Conservation (phyloP, 768 basidiomycete species). For the Piloderma croceum region DNA sequence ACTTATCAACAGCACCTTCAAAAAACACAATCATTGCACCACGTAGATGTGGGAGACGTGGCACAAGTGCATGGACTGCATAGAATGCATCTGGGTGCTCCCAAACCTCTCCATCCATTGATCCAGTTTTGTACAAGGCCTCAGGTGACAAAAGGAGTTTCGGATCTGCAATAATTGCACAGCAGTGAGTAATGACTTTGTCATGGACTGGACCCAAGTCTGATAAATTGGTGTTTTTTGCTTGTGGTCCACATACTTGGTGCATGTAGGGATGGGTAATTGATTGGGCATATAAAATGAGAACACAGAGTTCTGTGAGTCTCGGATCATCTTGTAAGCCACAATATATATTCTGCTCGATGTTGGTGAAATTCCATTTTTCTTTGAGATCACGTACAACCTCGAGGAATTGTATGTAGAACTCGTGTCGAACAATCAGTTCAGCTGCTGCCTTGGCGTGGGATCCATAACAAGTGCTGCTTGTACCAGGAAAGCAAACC, state of each 20-base stretch:
- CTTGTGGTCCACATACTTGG: slow-evolving; percentile 12
- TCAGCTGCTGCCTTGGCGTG: slow-evolving; percentile 24
- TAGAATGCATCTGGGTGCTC: slow-evolving; percentile 14
- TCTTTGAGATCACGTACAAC: slow-evolving; percentile 25
- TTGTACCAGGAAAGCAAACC: slow-evolving; percentile 28
- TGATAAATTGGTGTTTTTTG: slow-evolving; percentile 16
- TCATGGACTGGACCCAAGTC: slow-evolving; percentile 23
- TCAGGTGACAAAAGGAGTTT: slow-evolving; percentile 15
- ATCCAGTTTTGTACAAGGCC: slow-evolving; percentile 4
- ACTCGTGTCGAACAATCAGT: slow-evolving; percentile 19
- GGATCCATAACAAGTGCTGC: slow-evolving; percentile 30
- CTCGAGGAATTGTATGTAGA: slow-evolving; percentile 23
- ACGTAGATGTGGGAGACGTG: too few relatives aligned
- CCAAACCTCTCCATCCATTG: slow-evolving; percentile 19
- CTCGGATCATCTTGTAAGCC: slow-evolving; percentile 23
- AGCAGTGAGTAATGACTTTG: slow-evolving; percentile 12
- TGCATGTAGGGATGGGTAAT: slow-evolving; percentile 26
- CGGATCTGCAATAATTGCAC: slow-evolving; percentile 15
- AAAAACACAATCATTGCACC: slow-evolving; percentile 25
- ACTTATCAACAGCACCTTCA: slow-evolving; percentile 14
- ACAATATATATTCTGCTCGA: slow-evolving; percentile 24
- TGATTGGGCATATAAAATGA: slow-evolving; percentile 22
- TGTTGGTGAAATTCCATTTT: slow-evolving; percentile 9
- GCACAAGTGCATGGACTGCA: slow-evolving; percentile 7
- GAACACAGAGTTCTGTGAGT: slow-evolving; percentile 22